Base-by-base conservation (phyloP, 257 asterid genomes). In the Solanum medicagineum region DNA sequence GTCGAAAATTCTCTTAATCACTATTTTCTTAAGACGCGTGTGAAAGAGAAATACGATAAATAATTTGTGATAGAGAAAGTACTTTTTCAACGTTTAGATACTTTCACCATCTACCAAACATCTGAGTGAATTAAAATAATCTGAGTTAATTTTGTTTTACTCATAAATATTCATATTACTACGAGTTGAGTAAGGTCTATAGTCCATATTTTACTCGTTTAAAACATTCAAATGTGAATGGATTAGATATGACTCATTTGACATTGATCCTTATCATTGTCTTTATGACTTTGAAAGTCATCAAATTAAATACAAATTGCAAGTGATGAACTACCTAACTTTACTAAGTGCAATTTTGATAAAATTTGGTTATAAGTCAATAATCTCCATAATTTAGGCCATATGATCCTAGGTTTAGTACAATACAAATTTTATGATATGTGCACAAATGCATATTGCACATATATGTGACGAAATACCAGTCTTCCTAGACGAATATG, bases 31-130 rank as follows among this genome's bases (percentile, higher is more conserved):
- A 10, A 59, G 66, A 3, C 10, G n/a, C 29, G 7, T 59, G 3
- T 59, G n/a, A 59, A 59, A n/a, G 3, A n/a, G 2, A 59, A 59
- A n/a, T 0, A 59, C 26, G 9, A 20, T 0, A 57, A 2, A 57
- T 57, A 20, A 20, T n/a, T 4, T 59, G 29, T 20, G 66, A 0
- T 0, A 36, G 42, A 36, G 1, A 36, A 4, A 36, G 42, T 36
- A 36, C 0, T 36, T 36, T 36, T 36, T 36, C 42, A 36, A 36
- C 6, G 0, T 36, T 32, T 2, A 32, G 0, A 32, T 32, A 5
- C 6, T 36, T 36, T 36, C 6, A 3, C 6, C 42, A 5, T 36
- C 29, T n/a, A 1, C 0, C 66, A n/a, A 59, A 26, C 32, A 59
- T 59, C 2, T 14, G 1, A 59, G 1, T n/a, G 15, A 59, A 24